phyloP scores from a whole-genome alignment of 1,139 yeast genomes.

The Pichia sp. region DNA sequence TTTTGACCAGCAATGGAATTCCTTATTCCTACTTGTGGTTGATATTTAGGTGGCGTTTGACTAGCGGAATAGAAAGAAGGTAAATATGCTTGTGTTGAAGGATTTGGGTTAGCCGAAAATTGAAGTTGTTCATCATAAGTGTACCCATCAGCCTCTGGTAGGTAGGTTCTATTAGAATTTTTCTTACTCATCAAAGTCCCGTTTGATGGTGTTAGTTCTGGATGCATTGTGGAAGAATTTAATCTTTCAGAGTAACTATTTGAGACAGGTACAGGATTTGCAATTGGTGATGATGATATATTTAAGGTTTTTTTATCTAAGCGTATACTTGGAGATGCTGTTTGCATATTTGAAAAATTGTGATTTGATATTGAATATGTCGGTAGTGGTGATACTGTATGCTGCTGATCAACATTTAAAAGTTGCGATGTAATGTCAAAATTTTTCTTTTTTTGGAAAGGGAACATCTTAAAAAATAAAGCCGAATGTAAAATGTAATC shows the following conservation, averaged over 20 bases:
- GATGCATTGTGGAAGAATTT: neutral
- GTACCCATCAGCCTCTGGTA: neutral
- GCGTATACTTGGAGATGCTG: neutral
- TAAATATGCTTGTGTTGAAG: neutral
- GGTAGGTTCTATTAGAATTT: neutral
- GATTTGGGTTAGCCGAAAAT: neutral
- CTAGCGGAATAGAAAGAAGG: neutral
- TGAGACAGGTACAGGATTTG: neutral
- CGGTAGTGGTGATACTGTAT: neutral
- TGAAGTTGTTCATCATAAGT: neutral
- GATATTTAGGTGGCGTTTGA: neutral
- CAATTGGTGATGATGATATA: constrained; percentile 1
- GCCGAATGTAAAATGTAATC: too few species aligned
- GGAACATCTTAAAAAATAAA: too few species aligned
- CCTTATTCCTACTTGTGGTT: neutral
- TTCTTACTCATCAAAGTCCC: neutral
- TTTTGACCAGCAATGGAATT: neutral
- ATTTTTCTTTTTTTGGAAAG: constrained; percentile 6
- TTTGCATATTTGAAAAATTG: neutral
- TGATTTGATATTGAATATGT: neutral
- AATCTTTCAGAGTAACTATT: neutral
- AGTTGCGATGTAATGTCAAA: neutral
- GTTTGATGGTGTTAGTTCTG: neutral
- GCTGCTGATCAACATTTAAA: too few species aligned
- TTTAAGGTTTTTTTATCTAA: neutral